A percentile compares a stretch with the other conserved stretches of the same genome.
Conservation (phyloP, 257 asterid genomes). For the Avicennia marina region DNA sequence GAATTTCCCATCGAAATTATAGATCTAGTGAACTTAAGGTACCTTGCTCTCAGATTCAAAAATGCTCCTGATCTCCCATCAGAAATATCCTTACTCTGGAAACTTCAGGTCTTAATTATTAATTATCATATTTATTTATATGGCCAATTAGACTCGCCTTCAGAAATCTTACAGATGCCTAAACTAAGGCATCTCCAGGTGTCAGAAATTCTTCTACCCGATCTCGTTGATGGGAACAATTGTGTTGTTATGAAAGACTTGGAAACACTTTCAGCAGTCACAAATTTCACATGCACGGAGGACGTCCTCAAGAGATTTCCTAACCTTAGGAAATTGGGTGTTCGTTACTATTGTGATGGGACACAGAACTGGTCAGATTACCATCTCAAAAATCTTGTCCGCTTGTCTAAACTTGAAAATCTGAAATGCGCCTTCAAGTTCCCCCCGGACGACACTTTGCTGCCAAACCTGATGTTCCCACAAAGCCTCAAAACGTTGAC, state of each 20-base stretch:
- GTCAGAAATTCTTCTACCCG: background rate
- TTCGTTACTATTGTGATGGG: background rate
- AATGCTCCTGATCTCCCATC: background rate
- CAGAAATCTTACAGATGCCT: background rate
- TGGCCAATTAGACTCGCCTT: background rate
- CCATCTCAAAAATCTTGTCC: background rate
- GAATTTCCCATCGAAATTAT: background rate
- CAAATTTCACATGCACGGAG: background rate
- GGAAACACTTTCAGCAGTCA: background rate
- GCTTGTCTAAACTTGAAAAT: slow-evolving; percentile 10
- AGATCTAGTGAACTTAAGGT: background rate
- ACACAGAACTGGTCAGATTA: background rate
- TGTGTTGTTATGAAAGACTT: background rate
- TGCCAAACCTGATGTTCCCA: slow-evolving; percentile 21
- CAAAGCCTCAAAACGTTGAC: background rate
- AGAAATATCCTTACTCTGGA: background rate
- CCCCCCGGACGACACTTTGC: too few species aligned
- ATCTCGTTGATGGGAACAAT: background rate
- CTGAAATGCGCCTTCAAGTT: too few species aligned
- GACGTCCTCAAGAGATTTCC: slow-evolving; percentile 3
- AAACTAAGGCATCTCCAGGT: background rate
- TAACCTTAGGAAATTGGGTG: background rate
- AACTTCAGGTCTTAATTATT: background rate
- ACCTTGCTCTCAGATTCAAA: background rate
- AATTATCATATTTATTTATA: background rate